Evolutionary conservation across 2,329 filamentous ascomycete genomes (phyloP).

Genomic region (Cladosporium austrohemisphaericum): DNA sequence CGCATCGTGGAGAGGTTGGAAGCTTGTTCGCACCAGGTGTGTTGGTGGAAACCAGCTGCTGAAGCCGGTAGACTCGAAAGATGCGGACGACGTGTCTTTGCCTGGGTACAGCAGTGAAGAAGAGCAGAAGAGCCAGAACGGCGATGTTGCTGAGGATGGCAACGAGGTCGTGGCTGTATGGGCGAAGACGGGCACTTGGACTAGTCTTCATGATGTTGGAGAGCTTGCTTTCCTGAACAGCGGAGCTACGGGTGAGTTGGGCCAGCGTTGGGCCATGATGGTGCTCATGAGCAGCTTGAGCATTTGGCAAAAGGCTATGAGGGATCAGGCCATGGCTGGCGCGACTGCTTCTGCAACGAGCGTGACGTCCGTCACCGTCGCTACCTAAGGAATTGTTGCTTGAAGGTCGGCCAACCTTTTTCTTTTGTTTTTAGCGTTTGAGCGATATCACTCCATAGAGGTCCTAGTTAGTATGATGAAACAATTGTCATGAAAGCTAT

Average conservation of each 20-base stretch:
- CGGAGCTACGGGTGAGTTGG: conserved; percentile 16
- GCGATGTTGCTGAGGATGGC: conserved; percentile 13
- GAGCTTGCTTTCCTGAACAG: conserved; percentile 19
- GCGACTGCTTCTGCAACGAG: background rate
- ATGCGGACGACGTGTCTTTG: conserved; percentile 4
- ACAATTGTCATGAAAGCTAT: too few species aligned
- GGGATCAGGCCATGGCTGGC: background rate
- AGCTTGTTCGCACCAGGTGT: conserved; percentile 18
- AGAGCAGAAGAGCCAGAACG: conserved; percentile 3
- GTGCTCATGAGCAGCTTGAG: conserved; percentile 18
- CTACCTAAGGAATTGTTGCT: too few species aligned
- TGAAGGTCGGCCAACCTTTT: too few species aligned
- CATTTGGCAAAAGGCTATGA: conserved; percentile 16
- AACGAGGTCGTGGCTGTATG: conserved; percentile 22
- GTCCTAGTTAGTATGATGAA: too few species aligned
- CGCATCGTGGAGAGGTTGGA: conserved; percentile 18
- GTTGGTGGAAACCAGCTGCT: too few species aligned
- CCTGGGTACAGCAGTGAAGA: conserved; percentile 10
- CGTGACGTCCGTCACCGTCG: background rate
- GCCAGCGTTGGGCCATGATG: conserved; percentile 19
- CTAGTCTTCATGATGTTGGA: conserved; percentile 19
- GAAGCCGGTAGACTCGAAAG: background rate
- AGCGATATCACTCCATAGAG: background rate
- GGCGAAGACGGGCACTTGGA: conserved; percentile 20
- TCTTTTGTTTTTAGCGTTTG: too few species aligned